Conservation (phyloP, 2,329 filamentous ascomycete genomes). For the Dothistroma pini region DNA sequence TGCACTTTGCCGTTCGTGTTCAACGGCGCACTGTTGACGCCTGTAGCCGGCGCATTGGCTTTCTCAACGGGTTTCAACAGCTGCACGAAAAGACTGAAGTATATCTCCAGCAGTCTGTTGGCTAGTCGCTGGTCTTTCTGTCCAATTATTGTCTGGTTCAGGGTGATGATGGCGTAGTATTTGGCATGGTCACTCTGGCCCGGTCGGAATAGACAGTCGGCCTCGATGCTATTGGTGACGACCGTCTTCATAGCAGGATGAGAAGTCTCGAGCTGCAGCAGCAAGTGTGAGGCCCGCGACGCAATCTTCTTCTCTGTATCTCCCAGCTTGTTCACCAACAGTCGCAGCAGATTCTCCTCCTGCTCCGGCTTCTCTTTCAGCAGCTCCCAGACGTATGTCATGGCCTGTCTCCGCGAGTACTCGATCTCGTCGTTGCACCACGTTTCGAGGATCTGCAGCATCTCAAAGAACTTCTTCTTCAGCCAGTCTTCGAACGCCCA, state of each 20-base stretch:
- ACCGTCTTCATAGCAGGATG: conserved; percentile 93
- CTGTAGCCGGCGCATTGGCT: conserved; percentile 19
- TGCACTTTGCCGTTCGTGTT: conserved; percentile 39
- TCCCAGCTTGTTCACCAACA: conserved; percentile 94
- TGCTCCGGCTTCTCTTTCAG: conserved; percentile 96
- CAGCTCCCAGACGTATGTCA: conserved; percentile 88
- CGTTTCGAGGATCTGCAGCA: conserved; percentile 83
- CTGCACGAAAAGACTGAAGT: conserved; percentile 83
- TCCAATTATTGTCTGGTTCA: conserved; percentile 94
- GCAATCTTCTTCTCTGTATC: conserved; percentile 95
- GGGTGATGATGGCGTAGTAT: conserved; percentile 93
- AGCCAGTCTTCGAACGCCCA: conserved; percentile 97
- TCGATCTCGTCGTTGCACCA: conserved; percentile 97
- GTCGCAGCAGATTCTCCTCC: conserved; percentile 84
- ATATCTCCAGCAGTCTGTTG: conserved; percentile 78
- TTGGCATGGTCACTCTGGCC: conserved; percentile 84
- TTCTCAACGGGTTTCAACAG: conserved; percentile 64
- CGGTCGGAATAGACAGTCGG: conserved; percentile 80
- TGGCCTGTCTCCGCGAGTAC: conserved; percentile 79
- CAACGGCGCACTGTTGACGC: conserved; percentile 8
- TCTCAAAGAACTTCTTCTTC: conserved; percentile 88
- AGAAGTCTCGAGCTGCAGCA: conserved; percentile 83
- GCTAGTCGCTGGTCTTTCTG: conserved; percentile 77
- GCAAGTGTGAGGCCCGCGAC: conserved; percentile 84
- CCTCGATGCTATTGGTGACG: conserved; percentile 79